Percentiles rank a stretch among this genome's conserved stretches.
Conservation (phyloP, 1,284 basidiomycete genomes). For the Amylostereum chailletii region DNA sequence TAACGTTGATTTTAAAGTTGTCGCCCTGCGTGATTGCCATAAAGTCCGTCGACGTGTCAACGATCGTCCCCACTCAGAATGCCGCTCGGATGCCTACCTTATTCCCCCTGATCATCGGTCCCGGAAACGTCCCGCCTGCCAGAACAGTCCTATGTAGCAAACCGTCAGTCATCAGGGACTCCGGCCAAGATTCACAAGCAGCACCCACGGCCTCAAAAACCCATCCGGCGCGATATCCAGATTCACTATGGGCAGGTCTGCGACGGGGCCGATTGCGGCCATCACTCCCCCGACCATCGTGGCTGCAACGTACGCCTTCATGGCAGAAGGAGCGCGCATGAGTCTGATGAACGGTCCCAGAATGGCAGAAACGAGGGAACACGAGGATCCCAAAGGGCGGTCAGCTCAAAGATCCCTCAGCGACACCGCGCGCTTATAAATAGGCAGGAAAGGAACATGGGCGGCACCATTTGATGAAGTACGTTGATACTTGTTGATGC, state of each 20-base stretch:
- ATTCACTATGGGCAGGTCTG: constrained; percentile 16
- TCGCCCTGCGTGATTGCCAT: constrained; percentile 13
- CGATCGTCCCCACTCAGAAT: not conserved
- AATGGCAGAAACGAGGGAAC: no score
- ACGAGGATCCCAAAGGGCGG: no score
- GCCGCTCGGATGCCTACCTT: constrained; percentile 14
- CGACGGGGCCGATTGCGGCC: constrained; percentile 9
- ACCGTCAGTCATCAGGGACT: not conserved
- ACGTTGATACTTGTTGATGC: no score
- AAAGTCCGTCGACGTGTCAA: not conserved
- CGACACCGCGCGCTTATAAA: no score
- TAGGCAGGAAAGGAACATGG: no score
- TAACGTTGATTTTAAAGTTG: constrained; percentile 22
- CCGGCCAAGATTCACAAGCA: not conserved
- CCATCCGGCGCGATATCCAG: constrained; percentile 18
- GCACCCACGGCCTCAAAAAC: constrained; percentile 4
- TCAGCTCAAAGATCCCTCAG: no score
- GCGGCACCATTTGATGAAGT: no score
- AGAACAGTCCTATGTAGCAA: constrained; percentile 16
- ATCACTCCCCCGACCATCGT: not conserved
- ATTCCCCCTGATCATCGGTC: constrained; percentile 16
- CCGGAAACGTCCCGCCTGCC: constrained; percentile 19
- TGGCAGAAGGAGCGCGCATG: no score
- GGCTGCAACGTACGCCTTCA: no score
- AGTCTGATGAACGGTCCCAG: no score